Evolutionary conservation across 179 eudicot genomes (phyloP).

Genomic region (Beta corolliflora): DNA sequence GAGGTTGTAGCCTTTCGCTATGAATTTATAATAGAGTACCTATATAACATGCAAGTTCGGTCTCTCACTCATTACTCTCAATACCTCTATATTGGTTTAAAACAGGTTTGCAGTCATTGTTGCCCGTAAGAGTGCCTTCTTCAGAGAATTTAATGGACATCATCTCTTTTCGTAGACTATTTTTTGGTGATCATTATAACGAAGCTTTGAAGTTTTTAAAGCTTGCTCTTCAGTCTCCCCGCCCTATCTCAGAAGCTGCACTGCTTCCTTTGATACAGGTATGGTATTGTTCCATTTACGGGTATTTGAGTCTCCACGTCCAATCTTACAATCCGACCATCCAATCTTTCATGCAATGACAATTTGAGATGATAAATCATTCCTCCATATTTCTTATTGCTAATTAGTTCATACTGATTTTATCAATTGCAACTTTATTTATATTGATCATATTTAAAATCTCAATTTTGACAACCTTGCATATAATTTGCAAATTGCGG

Average conservation of each 20-base stretch:
- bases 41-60: too few species aligned
- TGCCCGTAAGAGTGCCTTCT: conserved; percentile 57
- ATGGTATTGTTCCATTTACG: neutral
- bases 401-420: too few species aligned
- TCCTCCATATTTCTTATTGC: too few species aligned
- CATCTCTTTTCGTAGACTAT: conserved; percentile 34
- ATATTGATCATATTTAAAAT: too few species aligned
- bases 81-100: conserved; percentile 1
- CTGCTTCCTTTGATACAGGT: conserved; percentile 85
- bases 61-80: conserved; percentile 1
- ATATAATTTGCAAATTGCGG: too few species aligned
- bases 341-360: too few species aligned
- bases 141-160: conserved; percentile 51
- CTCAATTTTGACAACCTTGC: too few species aligned
- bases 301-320: neutral
- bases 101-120: conserved; percentile 60
- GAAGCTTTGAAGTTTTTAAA: conserved; percentile 65
- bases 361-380: too few species aligned
- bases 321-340: too few species aligned
- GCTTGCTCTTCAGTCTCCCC: conserved; percentile 60
- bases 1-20: neutral
- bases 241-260: conserved; percentile 77
- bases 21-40: neutral
- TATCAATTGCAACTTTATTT: too few species aligned
- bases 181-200: conserved; percentile 47